Evolutionary conservation across 176 grass and related monocot species (phyloP), one percentile per base, ranked within the genome.

Genomic region (Bonia amplexicaulis): DNA sequence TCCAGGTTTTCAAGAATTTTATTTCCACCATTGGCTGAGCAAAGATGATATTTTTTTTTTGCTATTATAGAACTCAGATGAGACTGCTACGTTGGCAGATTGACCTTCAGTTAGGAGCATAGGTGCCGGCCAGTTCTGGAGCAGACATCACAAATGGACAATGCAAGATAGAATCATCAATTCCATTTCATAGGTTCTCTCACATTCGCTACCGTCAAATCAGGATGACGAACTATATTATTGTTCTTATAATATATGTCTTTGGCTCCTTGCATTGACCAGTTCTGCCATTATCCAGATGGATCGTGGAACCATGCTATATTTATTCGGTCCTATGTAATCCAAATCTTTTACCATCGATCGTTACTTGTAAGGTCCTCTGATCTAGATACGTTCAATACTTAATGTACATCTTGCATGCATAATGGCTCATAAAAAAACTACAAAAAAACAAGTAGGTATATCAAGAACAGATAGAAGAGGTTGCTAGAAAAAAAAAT

Each of bases 291-390:
- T 37, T 64, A 64, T 31, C 76, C 15, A 78, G 40, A 61, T 61
- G 58, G n/a, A 26, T 61, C 58, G 45, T 26, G 59, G 39, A 62
- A 14, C 37, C 12, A 48, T 45, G 78, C 59, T 45, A 33, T 58
- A 85, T 2, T 44, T 33, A 40, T 66, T 47, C 46, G 59, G 46
- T 25, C 23, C 60, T 68, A 81, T 87, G 69, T 81, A 81, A 81
- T 87, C 69, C 69, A 87, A 67, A 68, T 76, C 51, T 33, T 26
- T 75, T 33, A 16, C 69, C 79, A 26, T 13, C 67, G 13, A 54
- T n/a, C 51, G 25, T 14, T 63, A 29, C 63, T 59, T 58, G 23
- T 16, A 57, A 68, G 19, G 51, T 39, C 20, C 41, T 5, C 49
- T 69, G 73, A 85, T 33, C 25, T 46, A 3, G 49, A 69, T 40